Evolutionary conservation across 2,329 filamentous ascomycete species (phyloP), one percentile per base, ranked within the genome.

Genomic region (Lachnellula hyalina): DNA sequence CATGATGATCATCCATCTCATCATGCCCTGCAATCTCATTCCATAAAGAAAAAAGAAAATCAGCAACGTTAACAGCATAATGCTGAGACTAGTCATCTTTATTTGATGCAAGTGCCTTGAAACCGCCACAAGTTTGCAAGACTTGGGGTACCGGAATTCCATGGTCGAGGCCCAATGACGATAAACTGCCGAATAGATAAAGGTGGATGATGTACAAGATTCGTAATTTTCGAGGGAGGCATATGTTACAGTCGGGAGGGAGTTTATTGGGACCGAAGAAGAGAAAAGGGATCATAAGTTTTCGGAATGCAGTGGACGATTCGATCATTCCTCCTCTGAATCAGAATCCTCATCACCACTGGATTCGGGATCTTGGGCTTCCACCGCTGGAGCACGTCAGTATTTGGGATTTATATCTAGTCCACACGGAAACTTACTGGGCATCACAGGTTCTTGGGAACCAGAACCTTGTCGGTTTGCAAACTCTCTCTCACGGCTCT

Each of bases 401-500:
- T 35, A 44, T 17, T 34, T 49, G 52, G 52, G 9, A 45, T 47
- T 17, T 15, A 44, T 17, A 12, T 25, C 23, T 21, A 17, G 23
- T 17, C 50, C 3, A 45, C 7, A 42, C 9, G 25, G 12, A 45
- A 52, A 61, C 63, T 63, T 61, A 67, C 65, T 67, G 40, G 57
- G 66, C 61, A 66, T 66, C 56, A 62, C 65, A 21, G 74, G 73
- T 61, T 77, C 75, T 60, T 76, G 73, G 17, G 67, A 67, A 19
- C 60, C 61, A 49, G 64, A 66, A 49, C 52, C 57, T 19, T 62
- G 58, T 60, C 63, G 56, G 17, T 63, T 19, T 21, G 44, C 56
- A 47, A 66, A 77, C 53, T 76, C 71, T n/a, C 75, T 76, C 61
- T 85, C 75, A 59, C 83, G 78, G 67, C 81, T 78, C 61, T 82